Conservation (phyloP, 148 eudicot genomes). For the Nepenthes mirabilis region DNA sequence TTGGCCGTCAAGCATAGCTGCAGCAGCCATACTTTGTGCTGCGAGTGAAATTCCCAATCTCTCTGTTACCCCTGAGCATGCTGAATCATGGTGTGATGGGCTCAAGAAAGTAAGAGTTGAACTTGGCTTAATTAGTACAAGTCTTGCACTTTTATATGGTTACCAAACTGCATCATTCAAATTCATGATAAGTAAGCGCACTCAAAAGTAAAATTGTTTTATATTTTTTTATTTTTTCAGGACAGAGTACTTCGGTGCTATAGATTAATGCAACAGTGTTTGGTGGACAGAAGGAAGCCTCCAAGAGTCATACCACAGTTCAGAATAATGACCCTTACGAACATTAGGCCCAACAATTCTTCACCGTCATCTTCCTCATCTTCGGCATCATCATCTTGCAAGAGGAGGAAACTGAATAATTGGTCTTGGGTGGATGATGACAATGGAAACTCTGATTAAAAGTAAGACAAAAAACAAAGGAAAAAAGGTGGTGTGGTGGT, state of each 20-base stretch:
- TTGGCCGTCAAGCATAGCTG: conserved; percentile 89
- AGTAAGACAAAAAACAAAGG: not conserved
- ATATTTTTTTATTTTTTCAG: conserved; percentile 17
- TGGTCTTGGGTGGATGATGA: conserved; percentile 52
- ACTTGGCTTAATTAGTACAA: not conserved
- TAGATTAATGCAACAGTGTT: conserved; percentile 36
- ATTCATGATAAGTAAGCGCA: no score
- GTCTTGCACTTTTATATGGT: no score
- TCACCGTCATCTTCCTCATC: conserved; percentile 25
- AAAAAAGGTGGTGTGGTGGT: no score
- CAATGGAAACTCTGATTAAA: conserved; percentile 38
- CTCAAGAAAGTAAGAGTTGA: conserved; percentile 55
- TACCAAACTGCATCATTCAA: no score
- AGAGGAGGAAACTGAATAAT: conserved; percentile 60
- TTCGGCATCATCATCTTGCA: conserved; percentile 17
- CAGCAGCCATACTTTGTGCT: conserved; percentile 73
- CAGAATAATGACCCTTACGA: conserved; percentile 46
- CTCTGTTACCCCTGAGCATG: conserved; percentile 43
- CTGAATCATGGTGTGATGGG: conserved; percentile 85
- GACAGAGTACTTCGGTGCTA: conserved; percentile 57
- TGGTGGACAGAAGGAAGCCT: conserved; percentile 23
- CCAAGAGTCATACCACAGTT: conserved; percentile 48
- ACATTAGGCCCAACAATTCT: conserved; percentile 29
- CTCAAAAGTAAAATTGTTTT: no score
- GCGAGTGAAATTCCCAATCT: conserved; percentile 66